Evolutionary conservation across 371 early-diverging fungal species (phyloP), one percentile per base, ranked within the genome.

Genomic region (Actinomortierella wolfii): DNA sequence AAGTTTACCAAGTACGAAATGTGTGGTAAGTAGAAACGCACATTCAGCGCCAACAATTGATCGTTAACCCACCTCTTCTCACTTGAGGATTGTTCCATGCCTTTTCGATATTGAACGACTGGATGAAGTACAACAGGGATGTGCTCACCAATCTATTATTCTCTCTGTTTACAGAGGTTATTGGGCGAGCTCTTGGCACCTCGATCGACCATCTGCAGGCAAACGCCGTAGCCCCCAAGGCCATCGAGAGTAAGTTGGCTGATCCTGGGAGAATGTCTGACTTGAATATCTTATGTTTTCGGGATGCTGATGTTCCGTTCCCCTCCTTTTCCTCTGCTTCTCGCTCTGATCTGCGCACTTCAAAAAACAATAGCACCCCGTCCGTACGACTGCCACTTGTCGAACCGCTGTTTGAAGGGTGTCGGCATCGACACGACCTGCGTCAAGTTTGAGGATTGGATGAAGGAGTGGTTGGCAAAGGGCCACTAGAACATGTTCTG

Each of bases 1-100:
- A 56, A 63, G 49, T 81, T 82, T 56, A 92, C 93, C 18, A 94
- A 94, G 71, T 94, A 92, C 68, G 82, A 85, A 45, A 91, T 95
- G 76, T 89, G 91, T 62, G 78, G 85, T 84, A 79, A 66, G 79
- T 78, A 40, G 5, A 41, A 39, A 3, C 23, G 5, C 40, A 18
- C 6, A n/a, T 42, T 44, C 41, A n/a, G 21, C 24, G 26, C 45
- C n/a, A 44, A 15, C 43, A 1, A 2, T 24, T 24, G 6, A 18
- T 43, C 7, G 26, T 55, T 23, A 21, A 14, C 26, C 45, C 18
- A 15, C 48, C 17, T 49, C 11, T 18, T 41, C 15, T n/a, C 49
- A 34, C 28, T 29, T 42, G 44, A 44, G n/a, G 18, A 40, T 51
- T 11, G 48, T 76, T 26, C 34, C 63, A 21, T 48, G 54, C 18